phyloP scores from a whole-genome alignment of 1,284 basidiomycete genomes.

The Kalmanozyma brasiliensis region DNA sequence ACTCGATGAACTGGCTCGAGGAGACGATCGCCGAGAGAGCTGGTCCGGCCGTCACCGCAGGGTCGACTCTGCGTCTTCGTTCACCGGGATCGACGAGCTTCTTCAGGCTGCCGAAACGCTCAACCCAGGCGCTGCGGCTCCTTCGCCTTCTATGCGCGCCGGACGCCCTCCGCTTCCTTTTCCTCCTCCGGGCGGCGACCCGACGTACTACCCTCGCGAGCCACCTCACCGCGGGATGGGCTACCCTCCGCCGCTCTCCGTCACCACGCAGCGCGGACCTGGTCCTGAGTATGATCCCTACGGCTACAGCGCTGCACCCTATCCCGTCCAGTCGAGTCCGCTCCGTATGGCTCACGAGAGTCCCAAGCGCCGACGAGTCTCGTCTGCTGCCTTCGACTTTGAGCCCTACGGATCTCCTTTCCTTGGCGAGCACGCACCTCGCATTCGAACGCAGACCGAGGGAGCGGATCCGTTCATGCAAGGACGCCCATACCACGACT shows the following conservation, averaged over 20 bases:
- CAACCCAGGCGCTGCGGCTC: slow-evolving; percentile 49
- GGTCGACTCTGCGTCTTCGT: slow-evolving; percentile 46
- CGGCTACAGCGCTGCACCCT: slow-evolving; percentile 23
- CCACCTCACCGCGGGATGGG: slow-evolving; percentile 24
- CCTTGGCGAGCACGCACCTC: slow-evolving; percentile 37
- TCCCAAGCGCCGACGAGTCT: slow-evolving; percentile 64
- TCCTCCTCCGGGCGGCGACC: slow-evolving; percentile 19
- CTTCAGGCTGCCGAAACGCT: slow-evolving; percentile 65
- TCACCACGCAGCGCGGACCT: slow-evolving; percentile 22
- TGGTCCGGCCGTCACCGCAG: slow-evolving; percentile 43
- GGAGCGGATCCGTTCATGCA: slow-evolving; percentile 47
- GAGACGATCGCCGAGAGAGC: slow-evolving; percentile 35
- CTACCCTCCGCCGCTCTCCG: slow-evolving; percentile 33
- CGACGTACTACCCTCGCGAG: slow-evolving; percentile 30
- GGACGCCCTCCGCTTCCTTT: slow-evolving; percentile 20
- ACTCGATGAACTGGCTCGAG: slow-evolving; percentile 33
- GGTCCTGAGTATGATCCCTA: slow-evolving; percentile 34
- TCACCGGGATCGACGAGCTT: slow-evolving; percentile 65
- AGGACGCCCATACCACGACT: slow-evolving; percentile 28
- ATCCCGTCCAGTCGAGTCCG: slow-evolving; percentile 41
- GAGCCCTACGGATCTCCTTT: slow-evolving; percentile 51
- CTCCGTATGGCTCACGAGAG: slow-evolving; percentile 55
- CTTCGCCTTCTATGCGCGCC: slow-evolving; percentile 31
- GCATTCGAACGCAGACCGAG: slow-evolving; percentile 49
- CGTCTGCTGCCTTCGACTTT: slow-evolving; percentile 49